phyloP scores from a whole-genome alignment of 768 basidiomycete species.

The Mycena indigotica region DNA sequence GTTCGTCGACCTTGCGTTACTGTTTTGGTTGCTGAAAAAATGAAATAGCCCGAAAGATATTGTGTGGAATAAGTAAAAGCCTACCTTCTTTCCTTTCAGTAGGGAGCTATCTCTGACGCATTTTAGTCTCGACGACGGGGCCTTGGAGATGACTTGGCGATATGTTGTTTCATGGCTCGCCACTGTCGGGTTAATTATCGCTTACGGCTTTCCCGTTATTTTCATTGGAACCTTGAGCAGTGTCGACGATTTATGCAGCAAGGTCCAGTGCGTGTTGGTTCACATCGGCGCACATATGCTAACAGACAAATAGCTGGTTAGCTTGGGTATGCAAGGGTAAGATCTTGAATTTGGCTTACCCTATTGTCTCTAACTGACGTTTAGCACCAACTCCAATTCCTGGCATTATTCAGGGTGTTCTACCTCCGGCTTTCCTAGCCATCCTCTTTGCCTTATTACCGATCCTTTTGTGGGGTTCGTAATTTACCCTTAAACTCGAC shows the following conservation, averaged over 20 bases:
- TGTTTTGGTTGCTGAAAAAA: no score
- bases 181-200: slow-evolving; percentile 60
- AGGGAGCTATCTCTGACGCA: no score
- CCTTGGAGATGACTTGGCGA: slow-evolving; percentile 55
- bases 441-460: slow-evolving; percentile 65
- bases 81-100: not conserved
- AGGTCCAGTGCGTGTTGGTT: slow-evolving; percentile 43
- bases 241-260: slow-evolving; percentile 51
- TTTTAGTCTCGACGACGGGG: slow-evolving; percentile 45
- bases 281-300: no score
- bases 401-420: slow-evolving; percentile 65
- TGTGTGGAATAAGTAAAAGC: slow-evolving; percentile 50
- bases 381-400: slow-evolving; percentile 39
- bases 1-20: slow-evolving; percentile 19
- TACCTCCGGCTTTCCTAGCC: slow-evolving; percentile 66
- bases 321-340: slow-evolving; percentile 53
- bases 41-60: slow-evolving; percentile 54
- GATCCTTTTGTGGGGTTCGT: slow-evolving; percentile 55
- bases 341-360: not conserved
- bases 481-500: not conserved
- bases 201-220: slow-evolving; percentile 67
- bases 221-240: slow-evolving; percentile 70
- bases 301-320: slow-evolving; percentile 59
- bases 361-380: not conserved
- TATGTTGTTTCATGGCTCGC: slow-evolving; percentile 56